Base-by-base conservation (phyloP, 225 moss, liverwort and hornwort genomes). In the Sphagnum tenellum region DNA sequence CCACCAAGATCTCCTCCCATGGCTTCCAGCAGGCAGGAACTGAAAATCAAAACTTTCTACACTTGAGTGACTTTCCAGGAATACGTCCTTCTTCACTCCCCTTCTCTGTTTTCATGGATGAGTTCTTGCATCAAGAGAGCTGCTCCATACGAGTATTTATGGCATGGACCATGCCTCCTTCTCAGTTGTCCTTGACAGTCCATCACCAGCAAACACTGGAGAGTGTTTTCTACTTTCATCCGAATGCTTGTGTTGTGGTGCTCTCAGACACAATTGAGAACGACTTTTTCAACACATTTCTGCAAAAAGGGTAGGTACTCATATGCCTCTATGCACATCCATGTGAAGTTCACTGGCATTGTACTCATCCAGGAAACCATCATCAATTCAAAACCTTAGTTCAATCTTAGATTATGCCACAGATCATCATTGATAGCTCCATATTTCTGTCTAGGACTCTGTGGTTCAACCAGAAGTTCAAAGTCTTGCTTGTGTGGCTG, bases 151-250 rank as follows among this genome's bases (percentile, higher is more conserved):
- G 78, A 50, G 75, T 98, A 45, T 98, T 98, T 59, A 89, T 93
- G 93, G 87, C 77, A 5, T 98, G 96, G 96, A 93, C 81, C 63
- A 93, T 88, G 55, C 83, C 93, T 74, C 29, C 29, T 29, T 29
- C 29, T 29, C 71, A 78, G 45, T 98, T 93, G 96, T 79, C 89
- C 46, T 90, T 87, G 69, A 98, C 93, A 46, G 87, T 92, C 7
- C 80, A 93, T 68, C 89, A 98, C 75, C 88, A 90, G 72, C 87
- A 93, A 51, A 87, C 76, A 53, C 74, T 98, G 73, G 96, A 98
- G 79, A 98, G 96, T 68, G 80, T 93, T 60, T 69, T 98, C 67
- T 75, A 78, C 47, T 83, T 98, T 71, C 88, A 98, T 67, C 83
- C 78, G 63, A 62, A 75, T 63, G 90, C 96, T 65, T 98, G 96